Evolutionary conservation across 2,329 filamentous ascomycete species (phyloP).

Genomic region (Alternaria sp.): DNA sequence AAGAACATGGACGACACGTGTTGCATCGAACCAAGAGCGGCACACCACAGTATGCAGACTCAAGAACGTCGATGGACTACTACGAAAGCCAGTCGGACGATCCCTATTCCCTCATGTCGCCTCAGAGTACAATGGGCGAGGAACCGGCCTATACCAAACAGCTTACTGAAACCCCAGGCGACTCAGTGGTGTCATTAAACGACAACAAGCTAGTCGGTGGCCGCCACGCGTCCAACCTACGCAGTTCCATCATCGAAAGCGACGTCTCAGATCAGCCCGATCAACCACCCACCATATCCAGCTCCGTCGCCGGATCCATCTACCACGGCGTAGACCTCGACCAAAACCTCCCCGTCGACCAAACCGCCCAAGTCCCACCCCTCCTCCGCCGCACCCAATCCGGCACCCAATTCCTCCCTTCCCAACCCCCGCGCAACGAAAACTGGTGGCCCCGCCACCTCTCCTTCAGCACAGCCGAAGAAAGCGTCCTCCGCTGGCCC

Average conservation of each 20-base stretch:
- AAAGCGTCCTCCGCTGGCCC: conserved; percentile 72
- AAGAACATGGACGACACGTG: conserved; percentile 39
- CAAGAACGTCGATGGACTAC: conserved; percentile 11
- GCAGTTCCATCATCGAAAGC: conserved; percentile 22
- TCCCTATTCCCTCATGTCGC: conserved; percentile 17
- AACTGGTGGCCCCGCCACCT: conserved; percentile 73
- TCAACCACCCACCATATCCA: conserved; percentile 53
- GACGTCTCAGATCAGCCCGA: conserved; percentile 36
- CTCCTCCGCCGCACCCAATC: conserved; percentile 70
- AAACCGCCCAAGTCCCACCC: conserved; percentile 57
- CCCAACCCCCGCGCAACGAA: conserved; percentile 56
- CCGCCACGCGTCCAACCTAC: conserved; percentile 22
- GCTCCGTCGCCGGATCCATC: conserved; percentile 65
- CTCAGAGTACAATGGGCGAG: conserved; percentile 21
- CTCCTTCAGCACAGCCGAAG: conserved; percentile 77
- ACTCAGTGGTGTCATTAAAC: conserved; percentile 32
- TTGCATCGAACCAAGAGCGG: conserved; percentile 31
- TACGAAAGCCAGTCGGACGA: conserved; percentile 17
- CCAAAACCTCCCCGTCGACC: conserved; percentile 47
- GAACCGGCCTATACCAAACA: conserved; percentile 43
- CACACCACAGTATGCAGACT: conserved; percentile 15
- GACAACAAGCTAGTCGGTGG: conserved; percentile 27
- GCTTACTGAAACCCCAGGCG: conserved; percentile 44
- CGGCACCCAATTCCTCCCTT: conserved; percentile 46
- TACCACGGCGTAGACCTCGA: conserved; percentile 65